Base-by-base conservation (phyloP, 257 asterid genomes). In the Rehmannia glutinosa region DNA sequence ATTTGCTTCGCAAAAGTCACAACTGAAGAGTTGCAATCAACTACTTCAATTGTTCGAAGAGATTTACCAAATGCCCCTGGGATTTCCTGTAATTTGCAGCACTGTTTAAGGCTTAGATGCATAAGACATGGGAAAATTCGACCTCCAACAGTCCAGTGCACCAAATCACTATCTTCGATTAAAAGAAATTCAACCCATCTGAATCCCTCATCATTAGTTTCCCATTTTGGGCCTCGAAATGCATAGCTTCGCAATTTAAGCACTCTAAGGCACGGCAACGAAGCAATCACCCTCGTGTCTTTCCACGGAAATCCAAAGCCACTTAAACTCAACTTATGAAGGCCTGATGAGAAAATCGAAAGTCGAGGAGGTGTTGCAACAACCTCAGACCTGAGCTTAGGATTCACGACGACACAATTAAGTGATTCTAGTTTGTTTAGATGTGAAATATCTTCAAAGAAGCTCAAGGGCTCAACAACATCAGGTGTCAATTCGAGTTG, bases 231-330 rank as follows among this genome's bases (percentile, higher is more conserved):
- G 28, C 70, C 61, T 49, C 9, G 50, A 21, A 65, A 65, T 17
- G 61, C 70, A 65, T 49, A 65, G 60, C 17, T 0, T 20, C 33
- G n/a, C 53, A 66, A 15, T 8, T 24, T 36, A 10, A 66, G 71
- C 24, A 35, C 63, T 24, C 7, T 9, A 23, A 51, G 63, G n/a
- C 21, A 1, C 5, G 41, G 62, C 62, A 66, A 51, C n/a, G 3
- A 13, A 8, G 53, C 33, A 4, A 66, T 51, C 25, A n/a, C 6
- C 2, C 39, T 13, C 61, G 33, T 65, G 15, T 19, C 8, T 51
- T 65, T 46, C 71, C 71, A 66, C 1, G 61, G 17, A 8, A 28
- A 66, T 8, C 71, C 62, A 3, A 66, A 23, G 9, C 71, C 71
- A 66, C 71, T 66, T 51, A 66, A 19, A 36, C 28, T 35, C 62